Percentiles rank a stretch among this genome's conserved stretches.
Conservation (phyloP, 768 basidiomycete species). For the Pleurotus cornucopiae region DNA sequence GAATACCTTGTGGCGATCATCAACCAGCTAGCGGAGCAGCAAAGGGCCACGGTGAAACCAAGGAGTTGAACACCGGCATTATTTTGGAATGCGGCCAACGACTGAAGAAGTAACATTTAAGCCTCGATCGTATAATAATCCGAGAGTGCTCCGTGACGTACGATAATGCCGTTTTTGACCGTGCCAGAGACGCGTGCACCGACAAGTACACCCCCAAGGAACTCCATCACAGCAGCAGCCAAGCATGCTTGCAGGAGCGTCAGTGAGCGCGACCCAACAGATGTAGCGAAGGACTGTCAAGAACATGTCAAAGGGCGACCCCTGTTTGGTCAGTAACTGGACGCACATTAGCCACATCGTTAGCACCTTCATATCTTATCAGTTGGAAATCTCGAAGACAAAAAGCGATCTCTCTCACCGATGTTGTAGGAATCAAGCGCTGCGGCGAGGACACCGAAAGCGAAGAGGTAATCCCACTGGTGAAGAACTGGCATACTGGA, state of each 20-base stretch:
- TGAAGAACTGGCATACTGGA: constrained; percentile 20
- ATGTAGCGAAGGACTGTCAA: constrained; percentile 19
- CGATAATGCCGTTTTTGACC: constrained; percentile 25
- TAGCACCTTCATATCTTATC: constrained; percentile 21
- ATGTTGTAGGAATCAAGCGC: constrained; percentile 1
- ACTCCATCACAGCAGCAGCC: constrained; percentile 22
- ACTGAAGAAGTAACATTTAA: constrained; percentile 3
- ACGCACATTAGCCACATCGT: constrained; percentile 24
- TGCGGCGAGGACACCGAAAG: constrained; percentile 21
- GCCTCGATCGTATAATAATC: background rate
- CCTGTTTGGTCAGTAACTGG: too few relatives aligned
- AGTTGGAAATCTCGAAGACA: constrained; percentile 11
- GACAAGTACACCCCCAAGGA: constrained; percentile 22
- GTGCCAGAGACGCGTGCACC: constrained; percentile 24
- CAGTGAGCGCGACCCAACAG: constrained; percentile 22
- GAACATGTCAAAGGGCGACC: background rate
- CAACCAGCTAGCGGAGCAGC: constrained; percentile 21
- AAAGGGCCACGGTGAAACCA: constrained; percentile 21
- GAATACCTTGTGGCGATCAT: constrained; percentile 21
- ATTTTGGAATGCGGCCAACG: constrained; percentile 18
- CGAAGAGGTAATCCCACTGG: constrained; percentile 26
- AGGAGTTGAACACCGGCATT: constrained; percentile 25
- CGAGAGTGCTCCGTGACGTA: constrained; percentile 6
- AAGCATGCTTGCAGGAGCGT: constrained; percentile 21
- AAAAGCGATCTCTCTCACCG: background rate